Base-by-base conservation (phyloP, 2,329 filamentous ascomycete species). In the Colletotrichum falcatum region DNA sequence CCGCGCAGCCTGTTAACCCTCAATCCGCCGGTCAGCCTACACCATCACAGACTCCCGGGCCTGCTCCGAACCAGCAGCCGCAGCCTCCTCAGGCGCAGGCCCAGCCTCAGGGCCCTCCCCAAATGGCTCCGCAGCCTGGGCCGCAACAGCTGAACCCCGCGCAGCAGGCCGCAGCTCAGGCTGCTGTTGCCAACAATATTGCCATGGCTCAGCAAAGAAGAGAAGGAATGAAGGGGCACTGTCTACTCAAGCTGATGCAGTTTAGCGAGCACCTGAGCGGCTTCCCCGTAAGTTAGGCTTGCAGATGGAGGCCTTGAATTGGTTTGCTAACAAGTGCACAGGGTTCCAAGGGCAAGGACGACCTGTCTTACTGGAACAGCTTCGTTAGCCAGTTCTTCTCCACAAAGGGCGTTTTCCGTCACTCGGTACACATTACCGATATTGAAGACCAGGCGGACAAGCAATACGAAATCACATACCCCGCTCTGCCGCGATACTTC, bases 301-400 rank as follows among this genome's bases (percentile, higher is more conserved):
- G 61, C 61, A 42, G 16, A 23, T 12, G 11, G 1, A 11, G 26
- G 12, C n/a, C 2, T 1, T 2, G 18, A n/a, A 33, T 35, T 1
- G 1, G 23, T 26, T 62, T 39, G 49, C 66, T 73, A 33, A 65
- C 23, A 54, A 66, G 73, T 49, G 6, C 37, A 64, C 76, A 89
- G 87, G 86, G 84, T 61, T 79, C 84, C 18, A 90, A 89, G 76
- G 86, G 88, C 74, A 87, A 88, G 71, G 90, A 91, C 70, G 92
- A 94, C 76, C 81, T 97, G 5, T 81, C 84, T 0, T 92, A 93
- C 76, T 98, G 95, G 95, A 88, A 92, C 73, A 81, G 82, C 6
- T 96, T 98, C 75, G 94, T 97, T 23, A 83, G 87, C 46, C 89
- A 88, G 56, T 97, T 97, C 81, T 99, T 98, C 81, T 91, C 94